Conservation (phyloP, 805 yeast genomes). For the Wickerhamiella spandovensis region DNA sequence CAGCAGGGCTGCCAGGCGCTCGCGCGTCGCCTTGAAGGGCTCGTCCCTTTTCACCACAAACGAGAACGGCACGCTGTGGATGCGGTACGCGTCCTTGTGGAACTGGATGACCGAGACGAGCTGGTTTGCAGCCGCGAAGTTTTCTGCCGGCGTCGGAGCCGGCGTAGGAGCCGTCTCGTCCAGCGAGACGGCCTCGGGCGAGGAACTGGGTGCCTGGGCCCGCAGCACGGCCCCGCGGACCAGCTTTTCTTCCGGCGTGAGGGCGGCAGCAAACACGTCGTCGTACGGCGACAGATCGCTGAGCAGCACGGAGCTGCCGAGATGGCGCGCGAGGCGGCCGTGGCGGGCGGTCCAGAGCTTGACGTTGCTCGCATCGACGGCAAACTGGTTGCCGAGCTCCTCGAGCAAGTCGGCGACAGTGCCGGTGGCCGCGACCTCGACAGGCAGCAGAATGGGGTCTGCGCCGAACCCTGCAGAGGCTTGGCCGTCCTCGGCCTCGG, state of each 20-base stretch:
- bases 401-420: slow-evolving; percentile 33
- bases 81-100: slow-evolving; percentile 36
- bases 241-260: slow-evolving; percentile 8
- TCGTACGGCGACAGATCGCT: slow-evolving; percentile 23
- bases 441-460: slow-evolving; percentile 8
- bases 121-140: neutral
- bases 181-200: neutral
- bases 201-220: neutral
- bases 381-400: neutral
- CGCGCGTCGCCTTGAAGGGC: slow-evolving; percentile 43
- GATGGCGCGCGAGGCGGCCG: slow-evolving; percentile 14
- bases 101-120: slow-evolving; percentile 62
- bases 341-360: slow-evolving; percentile 23
- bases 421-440: slow-evolving; percentile 29
- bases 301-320: neutral
- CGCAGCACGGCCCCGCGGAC: neutral
- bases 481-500: neutral
- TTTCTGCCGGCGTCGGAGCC: no score
- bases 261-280: slow-evolving; percentile 39
- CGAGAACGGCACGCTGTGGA: slow-evolving; percentile 72
- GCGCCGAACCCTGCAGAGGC: slow-evolving; percentile 22
- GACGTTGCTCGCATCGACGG: slow-evolving; percentile 19
- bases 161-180: no score
- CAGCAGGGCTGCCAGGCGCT: slow-evolving; percentile 51
- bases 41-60: slow-evolving; percentile 51